These are phyloP conservation scores for Colletotrichum shisoi DNA, from an alignment of 2,329 filamentous ascomycete species.

Conservation along the genomic window DNA sequence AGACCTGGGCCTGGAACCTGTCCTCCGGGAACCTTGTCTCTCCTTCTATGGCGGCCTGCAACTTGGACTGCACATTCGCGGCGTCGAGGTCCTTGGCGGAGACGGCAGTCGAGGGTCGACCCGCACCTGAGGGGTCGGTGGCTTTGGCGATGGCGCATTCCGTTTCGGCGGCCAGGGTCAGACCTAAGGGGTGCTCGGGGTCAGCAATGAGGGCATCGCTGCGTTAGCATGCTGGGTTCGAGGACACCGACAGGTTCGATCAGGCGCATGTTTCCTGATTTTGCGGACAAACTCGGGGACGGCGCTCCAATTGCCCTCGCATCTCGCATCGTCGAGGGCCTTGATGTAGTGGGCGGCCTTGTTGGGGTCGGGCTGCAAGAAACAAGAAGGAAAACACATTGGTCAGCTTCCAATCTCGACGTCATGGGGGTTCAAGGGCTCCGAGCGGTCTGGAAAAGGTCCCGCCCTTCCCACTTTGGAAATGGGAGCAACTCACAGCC, in stretches of 20 bases:
- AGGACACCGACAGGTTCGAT: conserved; percentile 75
- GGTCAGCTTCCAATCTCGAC: conserved; percentile 35
- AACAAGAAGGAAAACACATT: conserved; percentile 20
- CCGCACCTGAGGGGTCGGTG: conserved; percentile 53
- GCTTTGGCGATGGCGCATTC: conserved; percentile 71
- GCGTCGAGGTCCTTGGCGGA: conserved; percentile 57
- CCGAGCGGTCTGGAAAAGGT: conserved; percentile 6
- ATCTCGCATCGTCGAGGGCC: conserved; percentile 84
- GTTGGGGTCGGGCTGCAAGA: conserved; percentile 48
- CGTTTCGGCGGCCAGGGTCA: conserved; percentile 73
- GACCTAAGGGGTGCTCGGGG: conserved; percentile 57
- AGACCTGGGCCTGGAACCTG: conserved; percentile 80
- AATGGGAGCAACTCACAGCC: conserved; percentile 47
- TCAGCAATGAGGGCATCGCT: conserved; percentile 37
- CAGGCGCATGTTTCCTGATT: conserved; percentile 89
- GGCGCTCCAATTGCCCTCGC: conserved; percentile 84
- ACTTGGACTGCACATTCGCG: conserved; percentile 57
- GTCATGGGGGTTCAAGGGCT: conserved; percentile 36
- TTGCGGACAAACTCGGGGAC: conserved; percentile 91
- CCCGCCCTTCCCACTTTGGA: background rate
- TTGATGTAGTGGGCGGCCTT: conserved; percentile 86
- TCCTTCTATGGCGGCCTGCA: conserved; percentile 65
- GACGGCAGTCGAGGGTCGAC: conserved; percentile 54
- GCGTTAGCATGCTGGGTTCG: conserved; percentile 16
- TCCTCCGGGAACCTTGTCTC: conserved; percentile 65